Conservation (phyloP, 805 yeast species). For the Starmerella khaoyaiensis region DNA sequence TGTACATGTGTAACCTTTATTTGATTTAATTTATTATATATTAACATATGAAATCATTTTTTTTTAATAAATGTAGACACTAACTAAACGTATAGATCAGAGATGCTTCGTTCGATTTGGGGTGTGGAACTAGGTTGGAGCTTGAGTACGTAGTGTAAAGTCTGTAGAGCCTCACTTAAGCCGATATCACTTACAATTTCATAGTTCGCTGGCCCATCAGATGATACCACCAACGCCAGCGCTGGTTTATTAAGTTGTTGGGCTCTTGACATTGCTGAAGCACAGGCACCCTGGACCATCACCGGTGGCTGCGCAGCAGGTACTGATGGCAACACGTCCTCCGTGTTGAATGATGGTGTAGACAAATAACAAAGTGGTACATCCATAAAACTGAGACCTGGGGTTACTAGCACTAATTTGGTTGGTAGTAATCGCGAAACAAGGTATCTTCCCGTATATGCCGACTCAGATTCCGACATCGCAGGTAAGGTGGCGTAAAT, state of each 20-base stretch:
- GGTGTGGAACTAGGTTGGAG: not conserved
- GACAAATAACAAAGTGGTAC: conserved; percentile 7
- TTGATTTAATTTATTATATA: conserved; percentile 3
- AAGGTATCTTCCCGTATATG: conserved; percentile 12
- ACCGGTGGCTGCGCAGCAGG: conserved; percentile 25
- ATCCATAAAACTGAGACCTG: conserved; percentile 18
- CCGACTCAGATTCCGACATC: conserved; percentile 14
- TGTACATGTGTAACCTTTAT: not conserved
- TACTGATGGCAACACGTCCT: not conserved
- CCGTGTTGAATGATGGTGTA: conserved; percentile 1
- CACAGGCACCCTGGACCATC: conserved; percentile 25
- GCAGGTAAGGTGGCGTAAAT: conserved; percentile 12
- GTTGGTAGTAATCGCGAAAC: conserved; percentile 3
- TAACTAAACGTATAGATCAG: conserved; percentile 16
- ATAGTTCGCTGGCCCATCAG: conserved; percentile 27
- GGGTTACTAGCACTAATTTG: conserved; percentile 13
- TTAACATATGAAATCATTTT: not conserved
- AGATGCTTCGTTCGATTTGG: conserved; percentile 10
- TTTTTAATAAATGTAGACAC: not conserved
- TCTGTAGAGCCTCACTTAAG: conserved; percentile 6
- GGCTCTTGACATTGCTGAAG: conserved; percentile 24
- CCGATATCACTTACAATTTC: conserved; percentile 21
- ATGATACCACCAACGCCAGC: conserved; percentile 22
- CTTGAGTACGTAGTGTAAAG: conserved; percentile 7
- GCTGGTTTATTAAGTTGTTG: conserved; percentile 19